Percentiles rank a stretch among this genome's conserved stretches.
phyloP scores from a whole-genome alignment of 2,329 filamentous ascomycete species.

The Xylariaceae sp. region DNA sequence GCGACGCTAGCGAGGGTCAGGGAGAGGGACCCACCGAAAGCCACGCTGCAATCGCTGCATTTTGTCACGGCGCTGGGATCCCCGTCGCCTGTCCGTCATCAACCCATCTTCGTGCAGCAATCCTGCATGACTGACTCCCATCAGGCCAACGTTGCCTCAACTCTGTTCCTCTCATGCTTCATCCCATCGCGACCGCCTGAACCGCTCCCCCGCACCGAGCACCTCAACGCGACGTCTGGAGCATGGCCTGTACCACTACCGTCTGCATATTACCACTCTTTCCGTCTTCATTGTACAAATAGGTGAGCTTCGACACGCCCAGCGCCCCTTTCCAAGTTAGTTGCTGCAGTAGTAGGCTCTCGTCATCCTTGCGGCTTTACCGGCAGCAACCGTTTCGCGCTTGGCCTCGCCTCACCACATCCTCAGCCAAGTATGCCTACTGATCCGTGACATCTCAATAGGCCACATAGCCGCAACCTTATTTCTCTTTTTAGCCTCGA shows the following conservation, averaged over 20 bases:
- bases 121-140: not conserved
- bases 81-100: no score
- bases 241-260: conserved; percentile 27
- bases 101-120: no score
- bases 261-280: conserved; percentile 7
- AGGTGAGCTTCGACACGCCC: conserved; percentile 23
- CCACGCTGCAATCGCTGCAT: not conserved
- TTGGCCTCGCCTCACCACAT: not conserved
- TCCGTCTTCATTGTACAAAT: conserved; percentile 28
- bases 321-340: conserved; percentile 1
- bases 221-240: conserved; percentile 13
- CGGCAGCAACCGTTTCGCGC: not conserved
- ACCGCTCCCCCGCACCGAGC: conserved; percentile 4
- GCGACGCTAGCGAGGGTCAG: no score
- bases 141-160: conserved; percentile 23
- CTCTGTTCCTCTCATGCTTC: conserved; percentile 2
- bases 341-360: not conserved
- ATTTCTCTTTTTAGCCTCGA: no score
- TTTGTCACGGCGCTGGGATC: no score
- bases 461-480: no score
- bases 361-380: conserved; percentile 9
- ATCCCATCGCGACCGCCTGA: conserved; percentile 3
- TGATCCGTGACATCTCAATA: no score
- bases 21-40: not conserved
- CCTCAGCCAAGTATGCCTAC: no score